Evolutionary conservation across 2,329 filamentous ascomycete genomes (phyloP), one percentile per base, ranked within the genome.

Genomic region (Pseudogymnoascus sp.): DNA sequence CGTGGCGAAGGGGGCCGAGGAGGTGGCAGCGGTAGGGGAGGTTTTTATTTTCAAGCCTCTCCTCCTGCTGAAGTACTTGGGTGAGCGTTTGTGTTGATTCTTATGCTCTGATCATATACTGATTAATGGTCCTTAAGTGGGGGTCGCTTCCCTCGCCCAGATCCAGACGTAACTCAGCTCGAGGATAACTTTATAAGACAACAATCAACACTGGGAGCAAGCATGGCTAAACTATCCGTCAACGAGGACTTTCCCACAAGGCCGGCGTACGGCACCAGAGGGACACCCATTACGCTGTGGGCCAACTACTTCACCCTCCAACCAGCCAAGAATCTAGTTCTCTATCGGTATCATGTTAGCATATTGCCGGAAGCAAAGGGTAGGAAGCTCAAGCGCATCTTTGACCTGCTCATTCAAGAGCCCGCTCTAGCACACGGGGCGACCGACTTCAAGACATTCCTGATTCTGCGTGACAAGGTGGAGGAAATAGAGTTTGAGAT

Each of bases 301-400:
- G 68, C 71, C 31, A 73, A 73, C 44, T 72, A 71, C 26, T 70
- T 71, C 60, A 65, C 69, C 40, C 41, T 66, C 24, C 33, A 70
- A 2, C 61, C 50, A 2, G 63, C 66, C 13, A 67, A 64, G 1
- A 61, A 65, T 10, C 59, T 72, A 15, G 59, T 44, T 8, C 57
- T 72, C 4, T 67, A 67, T 21, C 60, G 70, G 35, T 72, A 72
- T 63, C 68, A 65, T 26, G 66, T 73, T 13, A 66, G 67, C 24
- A 60, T 72, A 21, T 58, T 29, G 3, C 68, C 70, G 2, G 65
- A 62, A 33, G 60, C 50, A 9, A 41, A 35, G 11, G 68, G 67
- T 3, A 69, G 66, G 40, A 72, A 72, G 54, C 50, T 70, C 24
- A 63, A 59, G 39, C 66, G 70, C 9, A 54, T 71, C 10, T 64